These are phyloP conservation scores for Trichoderma brevicompactum DNA, from an alignment of 2,329 filamentous ascomycete species.

Conservation along the genomic window DNA sequence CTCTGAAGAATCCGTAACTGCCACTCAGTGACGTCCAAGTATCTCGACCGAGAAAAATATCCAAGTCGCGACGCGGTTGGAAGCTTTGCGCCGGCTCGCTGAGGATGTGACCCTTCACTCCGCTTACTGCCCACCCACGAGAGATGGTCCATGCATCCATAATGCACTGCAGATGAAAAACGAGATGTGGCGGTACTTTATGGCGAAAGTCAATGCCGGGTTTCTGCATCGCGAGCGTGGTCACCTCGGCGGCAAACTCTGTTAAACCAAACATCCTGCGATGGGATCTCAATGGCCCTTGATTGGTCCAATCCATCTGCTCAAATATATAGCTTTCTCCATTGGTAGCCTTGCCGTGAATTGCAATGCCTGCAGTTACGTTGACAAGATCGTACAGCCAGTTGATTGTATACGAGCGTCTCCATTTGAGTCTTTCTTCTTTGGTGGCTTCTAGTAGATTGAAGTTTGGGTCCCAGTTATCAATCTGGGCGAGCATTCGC, in stretches of 20 bases:
- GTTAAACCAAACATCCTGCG: constrained; percentile 50
- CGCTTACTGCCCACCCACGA: constrained; percentile 48
- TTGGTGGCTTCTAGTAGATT: constrained; percentile 45
- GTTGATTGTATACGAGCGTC: constrained; percentile 53
- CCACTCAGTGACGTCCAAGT: constrained; percentile 31
- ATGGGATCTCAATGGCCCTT: constrained; percentile 39
- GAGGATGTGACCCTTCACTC: constrained; percentile 44
- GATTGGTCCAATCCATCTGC: constrained; percentile 48
- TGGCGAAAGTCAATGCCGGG: constrained; percentile 43
- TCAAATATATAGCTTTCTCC: constrained; percentile 43
- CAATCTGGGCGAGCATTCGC: constrained; percentile 45
- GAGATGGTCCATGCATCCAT: constrained; percentile 52
- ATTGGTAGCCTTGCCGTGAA: constrained; percentile 44
- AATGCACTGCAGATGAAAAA: constrained; percentile 57
- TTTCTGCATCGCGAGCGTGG: constrained; percentile 52
- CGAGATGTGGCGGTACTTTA: constrained; percentile 51
- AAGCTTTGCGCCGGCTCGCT: constrained; percentile 43
- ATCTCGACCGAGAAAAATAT: constrained; percentile 49
- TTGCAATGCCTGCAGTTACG: constrained; percentile 46
- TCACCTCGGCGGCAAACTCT: constrained; percentile 52
- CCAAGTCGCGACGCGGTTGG: constrained; percentile 46
- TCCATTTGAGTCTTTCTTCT: constrained; percentile 50
- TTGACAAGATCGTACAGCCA: constrained; percentile 59
- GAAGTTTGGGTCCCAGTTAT: constrained; percentile 48
- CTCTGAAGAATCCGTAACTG: constrained; percentile 28